Conservation (phyloP, 139 green algal species). For the Coccomyxa sp. region DNA sequence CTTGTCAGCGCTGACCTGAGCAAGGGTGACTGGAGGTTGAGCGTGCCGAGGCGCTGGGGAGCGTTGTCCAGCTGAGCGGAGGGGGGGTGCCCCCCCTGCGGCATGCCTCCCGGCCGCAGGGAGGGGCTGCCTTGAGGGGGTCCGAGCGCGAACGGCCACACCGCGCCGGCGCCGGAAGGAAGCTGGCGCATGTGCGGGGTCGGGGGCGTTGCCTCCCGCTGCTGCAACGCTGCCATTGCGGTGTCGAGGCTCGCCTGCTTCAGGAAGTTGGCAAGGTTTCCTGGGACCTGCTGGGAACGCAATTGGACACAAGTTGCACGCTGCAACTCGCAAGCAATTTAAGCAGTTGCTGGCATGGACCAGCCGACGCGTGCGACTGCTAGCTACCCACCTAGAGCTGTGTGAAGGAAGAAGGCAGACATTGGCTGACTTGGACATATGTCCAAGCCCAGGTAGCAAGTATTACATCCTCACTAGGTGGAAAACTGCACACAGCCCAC, state of each 20-base stretch:
- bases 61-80: too few species aligned
- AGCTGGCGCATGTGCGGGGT: background rate
- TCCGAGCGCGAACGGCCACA: background rate
- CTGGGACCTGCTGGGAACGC: background rate
- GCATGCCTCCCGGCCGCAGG: background rate
- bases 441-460: too few species aligned
- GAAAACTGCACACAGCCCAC: too few species aligned
- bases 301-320: background rate
- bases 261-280: slow-evolving; percentile 1
- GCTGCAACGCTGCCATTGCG: background rate
- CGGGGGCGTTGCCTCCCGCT: background rate
- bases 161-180: too few species aligned
- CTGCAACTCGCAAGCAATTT: too few species aligned
- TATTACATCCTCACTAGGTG: too few species aligned
- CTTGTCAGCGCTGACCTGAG: background rate
- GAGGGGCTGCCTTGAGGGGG: too few species aligned
- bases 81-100: background rate
- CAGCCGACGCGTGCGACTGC: too few species aligned
- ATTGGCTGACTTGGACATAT: too few species aligned
- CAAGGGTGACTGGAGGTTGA: background rate
- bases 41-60: background rate
- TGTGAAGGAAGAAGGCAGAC: too few species aligned
- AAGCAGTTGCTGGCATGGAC: too few species aligned
- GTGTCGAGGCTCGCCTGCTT: background rate
- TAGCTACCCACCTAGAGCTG: too few species aligned